Base-by-base conservation (phyloP, 108 stramenopile genomes). In the Bacterosira constricta region DNA sequence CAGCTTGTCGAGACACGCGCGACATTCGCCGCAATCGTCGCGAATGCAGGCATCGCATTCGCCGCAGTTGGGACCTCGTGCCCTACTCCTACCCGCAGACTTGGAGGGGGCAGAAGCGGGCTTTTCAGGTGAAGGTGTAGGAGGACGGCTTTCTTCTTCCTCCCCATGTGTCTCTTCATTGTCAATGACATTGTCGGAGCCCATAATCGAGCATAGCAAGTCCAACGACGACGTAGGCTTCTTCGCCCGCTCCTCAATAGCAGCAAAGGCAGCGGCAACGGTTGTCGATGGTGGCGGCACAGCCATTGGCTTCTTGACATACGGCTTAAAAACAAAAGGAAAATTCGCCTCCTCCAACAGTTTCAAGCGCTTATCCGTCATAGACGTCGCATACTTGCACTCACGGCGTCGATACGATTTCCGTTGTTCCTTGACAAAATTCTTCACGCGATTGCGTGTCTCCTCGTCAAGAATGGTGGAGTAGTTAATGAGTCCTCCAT, bases 11-110 rank as follows among this genome's bases (percentile, higher is more conserved):
- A 76, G 41, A 44, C 86, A 87, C 36, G 52, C 57, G 25, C 41
- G 69, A 51, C 86, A 87, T 34, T 80, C 37, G n/a, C 84, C 84
- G 47, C 86, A 87, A 49, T 87, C 82, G 3, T 56, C 63, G 38
- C 35, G 53, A 21, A 61, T 38, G 44, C 86, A 87, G 5, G 49
- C 63, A 0, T 31, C 58, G 45, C 86, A 87, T 36, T 47, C 49
- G 26, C 74, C 69, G 53, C 85, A 86, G 50, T 66, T 64, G 27
- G 21, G 34, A 38, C 57, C 47, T 61, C 41, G 29, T 30, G 41
- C 13, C 41, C 6, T 31, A 53, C 11, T 2, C 1, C 13, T 27
- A 18, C 30, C 12, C 20, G 12, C 17, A 53, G 9, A 13, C 10
- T 53, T 46, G 1, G 42, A 23, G 23, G 21, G 9, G 9, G 32